Conservation (phyloP, 768 basidiomycete genomes). For the Termitomyces sp. region DNA sequence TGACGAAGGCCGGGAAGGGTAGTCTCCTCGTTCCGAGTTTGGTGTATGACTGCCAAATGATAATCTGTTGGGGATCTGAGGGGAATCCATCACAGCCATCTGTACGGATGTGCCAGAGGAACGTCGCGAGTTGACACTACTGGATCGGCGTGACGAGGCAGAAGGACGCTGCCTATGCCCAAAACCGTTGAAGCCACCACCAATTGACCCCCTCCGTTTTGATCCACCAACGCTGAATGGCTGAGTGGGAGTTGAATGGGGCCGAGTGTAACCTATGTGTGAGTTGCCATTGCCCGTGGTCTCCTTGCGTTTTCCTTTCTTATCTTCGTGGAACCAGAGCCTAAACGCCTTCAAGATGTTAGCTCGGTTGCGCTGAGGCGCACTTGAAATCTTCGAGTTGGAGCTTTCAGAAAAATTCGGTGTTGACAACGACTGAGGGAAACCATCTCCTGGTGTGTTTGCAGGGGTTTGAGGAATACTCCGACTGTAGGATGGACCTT, state of each 20-base stretch:
- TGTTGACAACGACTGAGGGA: conserved; percentile 43
- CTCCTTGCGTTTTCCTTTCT: conserved; percentile 82
- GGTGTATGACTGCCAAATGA: conserved; percentile 83
- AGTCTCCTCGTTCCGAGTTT: conserved; percentile 80
- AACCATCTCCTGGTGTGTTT: conserved; percentile 48
- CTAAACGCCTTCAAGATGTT: conserved; percentile 84
- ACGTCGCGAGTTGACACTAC: conserved; percentile 85
- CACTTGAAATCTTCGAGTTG: conserved; percentile 9
- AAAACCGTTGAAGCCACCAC: conserved; percentile 25
- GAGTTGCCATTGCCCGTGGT: conserved; percentile 19
- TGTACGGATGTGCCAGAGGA: conserved; percentile 51
- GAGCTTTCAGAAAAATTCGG: conserved; percentile 34
- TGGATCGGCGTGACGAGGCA: conserved; percentile 81
- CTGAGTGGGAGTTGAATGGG: conserved; percentile 11
- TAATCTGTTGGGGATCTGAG: conserved; percentile 59
- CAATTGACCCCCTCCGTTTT: conserved; percentile 43
- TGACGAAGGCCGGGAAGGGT: conserved; percentile 79
- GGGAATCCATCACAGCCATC: conserved; percentile 55
- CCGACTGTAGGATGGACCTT: conserved; percentile 29
- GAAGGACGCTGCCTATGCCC: conserved; percentile 69
- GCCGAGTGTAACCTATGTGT: conserved; percentile 24
- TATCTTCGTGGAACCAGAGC: conserved; percentile 90
- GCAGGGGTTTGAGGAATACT: conserved; percentile 36
- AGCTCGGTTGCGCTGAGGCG: conserved; percentile 60
- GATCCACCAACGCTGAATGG: conserved; percentile 31